Evolutionary conservation across 116 monocot genomes (phyloP).

Genomic region (Cymodocea nodosa): DNA sequence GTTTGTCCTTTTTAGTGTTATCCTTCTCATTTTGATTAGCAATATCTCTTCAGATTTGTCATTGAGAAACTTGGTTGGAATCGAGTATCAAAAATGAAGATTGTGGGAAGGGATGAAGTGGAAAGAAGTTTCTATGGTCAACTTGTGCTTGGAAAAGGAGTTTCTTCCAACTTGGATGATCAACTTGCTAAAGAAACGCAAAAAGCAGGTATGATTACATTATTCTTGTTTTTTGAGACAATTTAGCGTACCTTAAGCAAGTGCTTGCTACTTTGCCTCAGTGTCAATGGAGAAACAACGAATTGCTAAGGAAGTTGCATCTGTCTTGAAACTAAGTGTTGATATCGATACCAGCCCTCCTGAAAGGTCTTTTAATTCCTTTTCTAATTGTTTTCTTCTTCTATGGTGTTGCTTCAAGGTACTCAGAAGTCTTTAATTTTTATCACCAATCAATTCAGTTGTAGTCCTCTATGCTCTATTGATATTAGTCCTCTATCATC

Average conservation of each 20-base stretch:
- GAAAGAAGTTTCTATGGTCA: conserved; percentile 87
- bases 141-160: conserved; percentile 82
- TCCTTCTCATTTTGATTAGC: neutral
- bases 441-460: neutral
- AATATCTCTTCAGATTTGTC: conserved; percentile 35
- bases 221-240: neutral
- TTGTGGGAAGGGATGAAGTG: conserved; percentile 86
- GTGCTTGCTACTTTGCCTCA: conserved; percentile 9
- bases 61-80: conserved; percentile 69
- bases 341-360: conserved; percentile 49
- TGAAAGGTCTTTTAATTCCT: conserved; percentile 49
- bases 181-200: conserved; percentile 71
- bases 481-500: no score
- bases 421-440: neutral
- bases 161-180: conserved; percentile 77
- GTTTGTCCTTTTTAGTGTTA: neutral
- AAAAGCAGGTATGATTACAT: conserved; percentile 58
- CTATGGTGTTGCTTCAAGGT: neutral
- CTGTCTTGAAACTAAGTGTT: conserved; percentile 79
- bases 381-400: neutral
- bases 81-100: conserved; percentile 51
- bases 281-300: conserved; percentile 84
- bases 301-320: conserved; percentile 93
- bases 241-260: neutral
- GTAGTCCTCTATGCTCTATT: neutral